Percentiles rank a stretch among this genome's conserved stretches.
These are phyloP conservation scores for Xylona heveae DNA, from an alignment of 495 filamentous ascomycete species.

Conservation along the genomic window DNA sequence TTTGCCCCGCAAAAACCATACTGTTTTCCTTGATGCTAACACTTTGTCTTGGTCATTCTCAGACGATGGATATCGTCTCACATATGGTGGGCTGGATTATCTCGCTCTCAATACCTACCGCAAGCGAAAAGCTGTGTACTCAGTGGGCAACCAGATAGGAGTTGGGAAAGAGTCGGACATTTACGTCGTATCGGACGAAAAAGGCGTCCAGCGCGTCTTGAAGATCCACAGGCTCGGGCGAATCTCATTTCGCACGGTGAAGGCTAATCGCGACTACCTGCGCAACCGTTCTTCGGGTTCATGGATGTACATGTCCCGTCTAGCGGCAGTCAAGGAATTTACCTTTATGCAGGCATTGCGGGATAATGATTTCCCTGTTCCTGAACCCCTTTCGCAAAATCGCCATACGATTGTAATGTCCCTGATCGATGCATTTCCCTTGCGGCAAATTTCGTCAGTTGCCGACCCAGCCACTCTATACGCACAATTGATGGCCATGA, in stretches of 20 bases:
- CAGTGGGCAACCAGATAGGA: slow-evolving; percentile 83
- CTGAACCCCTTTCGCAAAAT: slow-evolving; percentile 65
- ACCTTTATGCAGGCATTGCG: slow-evolving; percentile 75
- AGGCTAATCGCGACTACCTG: slow-evolving; percentile 89
- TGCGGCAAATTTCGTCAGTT: slow-evolving; percentile 64
- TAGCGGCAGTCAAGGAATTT: slow-evolving; percentile 82
- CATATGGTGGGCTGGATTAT: slow-evolving; percentile 94
- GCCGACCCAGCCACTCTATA: slow-evolving; percentile 65
- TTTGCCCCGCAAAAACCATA: background rate
- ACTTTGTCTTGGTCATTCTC: too few species aligned
- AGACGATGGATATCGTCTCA: slow-evolving; percentile 93
- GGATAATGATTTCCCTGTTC: slow-evolving; percentile 72
- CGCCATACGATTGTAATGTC: slow-evolving; percentile 93
- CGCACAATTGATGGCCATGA: slow-evolving; percentile 69
- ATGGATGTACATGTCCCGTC: slow-evolving; percentile 94
- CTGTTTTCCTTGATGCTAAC: slow-evolving; percentile 1
- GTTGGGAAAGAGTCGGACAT: slow-evolving; percentile 98
- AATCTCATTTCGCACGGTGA: slow-evolving; percentile 92
- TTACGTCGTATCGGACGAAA: slow-evolving; percentile 55
- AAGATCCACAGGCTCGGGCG: slow-evolving; percentile 91
- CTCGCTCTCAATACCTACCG: slow-evolving; percentile 79
- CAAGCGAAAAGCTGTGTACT: slow-evolving; percentile 57
- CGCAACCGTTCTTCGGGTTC: slow-evolving; percentile 53
- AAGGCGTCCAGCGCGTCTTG: slow-evolving; percentile 42
- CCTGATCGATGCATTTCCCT: slow-evolving; percentile 68